Conservation (phyloP, 2,329 filamentous ascomycete genomes). For the Exophiala aquamarina region DNA sequence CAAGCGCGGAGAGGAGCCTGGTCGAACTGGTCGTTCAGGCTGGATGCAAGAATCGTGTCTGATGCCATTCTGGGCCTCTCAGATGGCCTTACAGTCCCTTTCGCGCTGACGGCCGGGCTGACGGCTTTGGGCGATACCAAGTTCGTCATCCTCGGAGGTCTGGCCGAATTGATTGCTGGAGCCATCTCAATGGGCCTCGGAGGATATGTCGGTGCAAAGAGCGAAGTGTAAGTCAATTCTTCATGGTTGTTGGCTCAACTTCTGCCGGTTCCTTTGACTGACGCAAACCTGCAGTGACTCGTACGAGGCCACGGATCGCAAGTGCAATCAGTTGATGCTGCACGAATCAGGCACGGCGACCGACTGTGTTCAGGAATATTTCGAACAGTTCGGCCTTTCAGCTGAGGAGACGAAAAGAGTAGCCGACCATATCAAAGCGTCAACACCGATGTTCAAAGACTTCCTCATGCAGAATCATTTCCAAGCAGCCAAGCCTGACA, state of each 20-base stretch:
- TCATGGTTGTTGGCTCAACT: neutral
- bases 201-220: constrained; percentile 65
- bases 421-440: constrained; percentile 22
- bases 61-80: constrained; percentile 75
- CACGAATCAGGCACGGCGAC: constrained; percentile 47
- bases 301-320: constrained; percentile 19
- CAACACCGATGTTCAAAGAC: constrained; percentile 20
- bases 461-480: constrained; percentile 25
- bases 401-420: constrained; percentile 28
- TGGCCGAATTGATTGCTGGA: constrained; percentile 73
- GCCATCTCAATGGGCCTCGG: constrained; percentile 77
- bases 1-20: constrained; percentile 7
- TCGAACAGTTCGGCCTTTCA: constrained; percentile 52
- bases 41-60: constrained; percentile 21
- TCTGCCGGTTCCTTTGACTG: neutral
- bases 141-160: constrained; percentile 69
- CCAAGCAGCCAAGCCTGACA: constrained; percentile 19
- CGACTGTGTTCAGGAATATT: constrained; percentile 44
- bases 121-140: constrained; percentile 60
- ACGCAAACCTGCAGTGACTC: constrained; percentile 20
- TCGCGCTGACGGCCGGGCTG: constrained; percentile 74
- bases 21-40: constrained; percentile 8
- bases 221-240: constrained; percentile 40
- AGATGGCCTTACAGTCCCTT: constrained; percentile 77
- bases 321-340: constrained; percentile 36